phyloP scores from a whole-genome alignment of 257 asterid genomes.

The Plantago ovata region DNA sequence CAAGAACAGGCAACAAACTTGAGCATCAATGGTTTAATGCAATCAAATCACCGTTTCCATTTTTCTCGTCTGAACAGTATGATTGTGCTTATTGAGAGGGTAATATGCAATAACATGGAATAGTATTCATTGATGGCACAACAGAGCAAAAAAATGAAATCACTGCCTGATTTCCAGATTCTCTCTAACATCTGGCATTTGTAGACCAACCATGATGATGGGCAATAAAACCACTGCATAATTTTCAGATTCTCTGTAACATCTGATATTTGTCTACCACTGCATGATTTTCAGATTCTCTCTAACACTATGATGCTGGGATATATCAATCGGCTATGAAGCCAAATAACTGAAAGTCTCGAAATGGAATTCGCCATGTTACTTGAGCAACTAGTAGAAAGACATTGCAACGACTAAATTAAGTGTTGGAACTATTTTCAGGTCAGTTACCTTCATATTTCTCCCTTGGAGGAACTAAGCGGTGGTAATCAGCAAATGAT shows the following conservation, averaged over 20 bases:
- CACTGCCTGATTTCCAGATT: background rate
- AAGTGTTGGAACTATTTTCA: background rate
- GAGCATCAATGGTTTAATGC: no score
- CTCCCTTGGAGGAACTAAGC: slow-evolving; percentile 65
- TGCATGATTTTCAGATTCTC: background rate
- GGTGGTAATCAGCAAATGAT: slow-evolving; percentile 62
- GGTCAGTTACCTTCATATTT: slow-evolving; percentile 60
- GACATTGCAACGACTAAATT: background rate
- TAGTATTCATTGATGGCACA: background rate
- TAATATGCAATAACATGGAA: background rate
- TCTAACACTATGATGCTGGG: background rate
- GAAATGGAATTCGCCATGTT: background rate
- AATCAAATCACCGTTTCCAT: no score
- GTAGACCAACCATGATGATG: background rate
- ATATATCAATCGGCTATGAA: background rate
- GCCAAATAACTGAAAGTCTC: background rate
- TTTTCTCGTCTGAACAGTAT: no score
- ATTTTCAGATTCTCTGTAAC: background rate
- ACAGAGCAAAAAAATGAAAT: background rate
- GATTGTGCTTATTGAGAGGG: no score
- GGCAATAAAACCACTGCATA: background rate
- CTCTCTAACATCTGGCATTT: background rate
- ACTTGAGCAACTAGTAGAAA: background rate
- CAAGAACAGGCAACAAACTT: background rate
- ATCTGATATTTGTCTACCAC: background rate